Evolutionary conservation across 208 protist genomes (phyloP).

Genomic region (Novymonas esmeraldas): DNA sequence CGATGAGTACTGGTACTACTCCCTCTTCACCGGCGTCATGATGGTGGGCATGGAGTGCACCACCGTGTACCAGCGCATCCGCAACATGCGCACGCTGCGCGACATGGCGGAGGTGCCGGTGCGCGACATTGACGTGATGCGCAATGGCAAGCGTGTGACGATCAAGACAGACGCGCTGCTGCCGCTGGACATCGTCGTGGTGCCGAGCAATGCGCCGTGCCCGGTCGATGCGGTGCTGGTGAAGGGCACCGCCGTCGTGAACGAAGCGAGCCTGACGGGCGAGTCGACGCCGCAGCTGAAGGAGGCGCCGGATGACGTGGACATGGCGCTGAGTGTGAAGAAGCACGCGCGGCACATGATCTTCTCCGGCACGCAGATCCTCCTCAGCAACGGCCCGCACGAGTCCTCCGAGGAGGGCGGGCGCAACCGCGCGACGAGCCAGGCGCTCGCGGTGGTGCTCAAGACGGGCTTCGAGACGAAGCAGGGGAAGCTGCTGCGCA

Average conservation of each 20-base stretch:
- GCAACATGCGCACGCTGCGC: slow-evolving; percentile 93
- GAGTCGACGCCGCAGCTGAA: slow-evolving; percentile 99
- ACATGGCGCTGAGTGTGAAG: slow-evolving; percentile 78
- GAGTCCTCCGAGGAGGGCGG: slow-evolving; percentile 30
- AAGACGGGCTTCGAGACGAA: slow-evolving; percentile 99
- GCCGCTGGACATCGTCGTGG: slow-evolving; percentile 95
- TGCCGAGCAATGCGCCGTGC: slow-evolving; percentile 77
- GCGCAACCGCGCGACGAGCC: slow-evolving; percentile 25
- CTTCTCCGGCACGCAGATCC: slow-evolving; percentile 94
- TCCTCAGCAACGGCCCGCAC: slow-evolving; percentile 87
- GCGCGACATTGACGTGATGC: slow-evolving; percentile 70
- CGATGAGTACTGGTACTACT: slow-evolving; percentile 98
- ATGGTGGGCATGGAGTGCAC: slow-evolving; percentile 97
- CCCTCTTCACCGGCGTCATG: slow-evolving; percentile 98
- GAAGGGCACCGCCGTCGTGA: slow-evolving; percentile 95
- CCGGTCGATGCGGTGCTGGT: slow-evolving; percentile 97
- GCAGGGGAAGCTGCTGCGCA: slow-evolving; percentile 97
- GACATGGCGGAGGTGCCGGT: slow-evolving; percentile 93
- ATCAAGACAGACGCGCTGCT: slow-evolving; percentile 84
- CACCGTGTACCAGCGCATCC: slow-evolving; percentile 94
- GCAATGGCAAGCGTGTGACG: slow-evolving; percentile 52
- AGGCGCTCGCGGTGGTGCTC: slow-evolving; percentile 95
- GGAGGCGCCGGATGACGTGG: slow-evolving; percentile 78
- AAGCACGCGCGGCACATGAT: slow-evolving; percentile 93
- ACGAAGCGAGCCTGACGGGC: slow-evolving; percentile 99